Base-by-base conservation (phyloP, 768 basidiomycete genomes). In the Sporobolomyces pararoseus region DNA sequence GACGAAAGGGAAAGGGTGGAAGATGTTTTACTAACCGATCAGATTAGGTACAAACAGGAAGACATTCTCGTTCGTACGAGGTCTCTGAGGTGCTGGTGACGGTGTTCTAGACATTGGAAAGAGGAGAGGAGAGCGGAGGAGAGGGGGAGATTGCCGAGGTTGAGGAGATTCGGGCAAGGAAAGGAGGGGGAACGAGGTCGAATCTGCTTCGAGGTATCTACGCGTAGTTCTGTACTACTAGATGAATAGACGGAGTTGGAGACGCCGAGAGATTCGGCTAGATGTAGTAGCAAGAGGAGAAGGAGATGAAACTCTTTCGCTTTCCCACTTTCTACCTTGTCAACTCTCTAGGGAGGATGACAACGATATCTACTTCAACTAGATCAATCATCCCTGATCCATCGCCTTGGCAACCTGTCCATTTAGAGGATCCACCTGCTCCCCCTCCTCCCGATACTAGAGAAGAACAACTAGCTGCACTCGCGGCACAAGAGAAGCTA, bases 1-100 rank as follows among this genome's bases (percentile, higher is more conserved):
- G 46, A 23, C 21, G 46, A 47, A 47, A 21, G 29, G 5, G 44
- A 50, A 31, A 32, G 32, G 37, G 39, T 19, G 39, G 35, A 27
- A 29, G 66, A 14, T 25, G 42, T 46, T 31, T 14, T 32, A 80
- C 87, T 75, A 75, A 87, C 91, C 95, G 79, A 99, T 97, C 77
- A 99, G 83, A 81, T 99, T 99, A 46, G 96, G 94, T 21, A 93
- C 85, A 81, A 98, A 99, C 60, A 98, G 85, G 80, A 95, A 99
- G 73, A 98, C 89, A 79, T 97, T 98, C 82, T 99, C 96, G 63
- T 72, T 55, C 23, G 76, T 65, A n/a, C 39, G 50, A 27, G 34
- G 52, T 34, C 27, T 37, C n/a, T 44, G 37, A 3, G 63, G 63
- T 55, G 25, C 21, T 65, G 52, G 39, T 31, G 39, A 54, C 19